Conservation (phyloP, 2,329 filamentous ascomycete species). For the Arthrobotrys iridis region DNA sequence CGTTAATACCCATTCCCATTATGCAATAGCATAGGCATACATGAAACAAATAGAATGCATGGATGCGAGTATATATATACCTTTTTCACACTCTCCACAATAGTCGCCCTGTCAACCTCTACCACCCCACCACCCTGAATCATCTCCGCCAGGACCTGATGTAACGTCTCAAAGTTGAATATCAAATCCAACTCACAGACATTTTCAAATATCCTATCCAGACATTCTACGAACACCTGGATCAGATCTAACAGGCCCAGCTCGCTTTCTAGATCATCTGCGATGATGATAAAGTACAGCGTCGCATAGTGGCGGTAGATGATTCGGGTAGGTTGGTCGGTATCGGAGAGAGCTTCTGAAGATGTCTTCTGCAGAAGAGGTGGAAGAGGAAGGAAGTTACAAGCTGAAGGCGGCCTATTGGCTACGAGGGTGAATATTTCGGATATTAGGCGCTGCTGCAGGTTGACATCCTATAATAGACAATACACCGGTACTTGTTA, state of each 20-base stretch:
- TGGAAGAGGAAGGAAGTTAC: conserved; percentile 91
- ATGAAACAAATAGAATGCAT: neutral
- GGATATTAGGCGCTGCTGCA: conserved; percentile 94
- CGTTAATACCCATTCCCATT: neutral
- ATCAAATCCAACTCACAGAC: conserved; percentile 98
- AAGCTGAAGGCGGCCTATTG: conserved; percentile 87
- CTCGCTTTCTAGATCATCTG: conserved; percentile 93
- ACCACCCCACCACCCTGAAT: conserved; percentile 94
- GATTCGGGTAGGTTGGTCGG: conserved; percentile 89
- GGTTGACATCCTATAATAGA: conserved; percentile 81
- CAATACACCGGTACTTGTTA: neutral
- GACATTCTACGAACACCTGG: conserved; percentile 95
- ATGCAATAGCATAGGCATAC: neutral
- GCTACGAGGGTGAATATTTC: conserved; percentile 97
- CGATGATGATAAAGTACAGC: conserved; percentile 98
- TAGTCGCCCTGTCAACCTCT: conserved; percentile 73
- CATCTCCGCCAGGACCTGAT: conserved; percentile 91
- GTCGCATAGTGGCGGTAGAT: conserved; percentile 99
- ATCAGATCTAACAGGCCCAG: conserved; percentile 95
- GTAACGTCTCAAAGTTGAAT: conserved; percentile 97
- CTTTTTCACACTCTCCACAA: conserved; percentile 86
- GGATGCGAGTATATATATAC: conserved; percentile 70
- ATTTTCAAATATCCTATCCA: conserved; percentile 96
- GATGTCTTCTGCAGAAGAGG: conserved; percentile 72
- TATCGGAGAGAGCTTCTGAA: conserved; percentile 68